These are phyloP conservation scores for Ambrosiella cleistominuta DNA, from an alignment of 2,329 filamentous ascomycete species.

Conservation along the genomic window DNA sequence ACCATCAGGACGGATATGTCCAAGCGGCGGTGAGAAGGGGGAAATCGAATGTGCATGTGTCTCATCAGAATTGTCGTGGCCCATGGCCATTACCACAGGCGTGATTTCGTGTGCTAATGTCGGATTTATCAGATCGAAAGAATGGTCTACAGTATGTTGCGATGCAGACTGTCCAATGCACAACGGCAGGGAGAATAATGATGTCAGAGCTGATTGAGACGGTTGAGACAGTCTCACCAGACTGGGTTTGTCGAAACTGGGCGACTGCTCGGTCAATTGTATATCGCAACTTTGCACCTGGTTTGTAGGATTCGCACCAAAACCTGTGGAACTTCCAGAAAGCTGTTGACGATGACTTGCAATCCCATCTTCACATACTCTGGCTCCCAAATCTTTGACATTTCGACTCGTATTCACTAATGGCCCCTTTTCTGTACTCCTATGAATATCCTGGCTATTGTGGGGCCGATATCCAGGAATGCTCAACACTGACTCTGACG, in stretches of 20 bases:
- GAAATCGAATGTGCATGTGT: slow-evolving; percentile 1
- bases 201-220: background rate
- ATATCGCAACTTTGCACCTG: background rate
- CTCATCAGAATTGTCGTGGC: slow-evolving; percentile 4
- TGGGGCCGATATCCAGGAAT: slow-evolving; percentile 5
- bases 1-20: slow-evolving; percentile 2
- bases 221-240: background rate
- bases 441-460: slow-evolving; percentile 3
- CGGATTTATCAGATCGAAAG: background rate
- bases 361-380: background rate
- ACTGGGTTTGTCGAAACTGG: background rate
- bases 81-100: slow-evolving; percentile 3
- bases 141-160: background rate
- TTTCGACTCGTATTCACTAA: background rate
- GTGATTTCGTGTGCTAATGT: background rate
- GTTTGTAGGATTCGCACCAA: background rate
- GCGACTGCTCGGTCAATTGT: background rate
- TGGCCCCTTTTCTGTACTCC: slow-evolving; percentile 7
- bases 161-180: background rate
- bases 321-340: background rate
- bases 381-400: background rate
- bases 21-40: background rate
- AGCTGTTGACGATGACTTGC: background rate
- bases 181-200: background rate
- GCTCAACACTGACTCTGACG: slow-evolving; percentile 8